Base-by-base conservation (phyloP, 192 early-diverging fungal species). In the Podila clonocystis region DNA sequence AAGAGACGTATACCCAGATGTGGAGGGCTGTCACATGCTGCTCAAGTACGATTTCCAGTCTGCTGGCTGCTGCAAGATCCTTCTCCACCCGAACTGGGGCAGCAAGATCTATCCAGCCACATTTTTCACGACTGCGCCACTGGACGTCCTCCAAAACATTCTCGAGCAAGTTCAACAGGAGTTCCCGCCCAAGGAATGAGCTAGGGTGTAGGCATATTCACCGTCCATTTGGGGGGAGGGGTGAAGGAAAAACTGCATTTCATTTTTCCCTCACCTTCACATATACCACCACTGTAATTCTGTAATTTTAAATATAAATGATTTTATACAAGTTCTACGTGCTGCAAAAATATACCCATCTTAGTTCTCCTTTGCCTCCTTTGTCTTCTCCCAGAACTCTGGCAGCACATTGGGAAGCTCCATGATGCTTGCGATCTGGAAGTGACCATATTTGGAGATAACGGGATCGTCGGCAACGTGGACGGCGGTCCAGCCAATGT, bases 41-140 rank as follows among this genome's bases (percentile, higher is more conserved):
- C 74, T 97, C 74, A 88, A 90, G 58, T 98, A 97, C 75, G 82
- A 86, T 17, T 89, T 92, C 4, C 84, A 93, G 60, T 92, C 93
- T 69, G 88, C 93, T 12, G 95, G 95, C 13, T 94, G 90, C 67
- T 98, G 97, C 68, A 86, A 91, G 70, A 89, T 97, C 20, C 68
- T 98, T 28, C 75, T 92, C 24, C 97, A 98, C 66, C 97, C 97
- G 12, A 78, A 75, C 63, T 98, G 97, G 97, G 95, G 94, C 2
- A 96, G 94, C 55, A 88, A 93, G 50, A 88, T 93, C 64, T 98
- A 98, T 75, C 97, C 97, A 15, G 90, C 92, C 2, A 95, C 95
- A 1, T 84, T 95, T 31, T 97, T 98, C 67, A 90, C 95, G 4
- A 90, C 90, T 20, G 94, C 95, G 5, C 94, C 95, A 8, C 24